Evolutionary conservation across 202 grass and related monocot genomes (phyloP).

Genomic region (Carex arenaria): DNA sequence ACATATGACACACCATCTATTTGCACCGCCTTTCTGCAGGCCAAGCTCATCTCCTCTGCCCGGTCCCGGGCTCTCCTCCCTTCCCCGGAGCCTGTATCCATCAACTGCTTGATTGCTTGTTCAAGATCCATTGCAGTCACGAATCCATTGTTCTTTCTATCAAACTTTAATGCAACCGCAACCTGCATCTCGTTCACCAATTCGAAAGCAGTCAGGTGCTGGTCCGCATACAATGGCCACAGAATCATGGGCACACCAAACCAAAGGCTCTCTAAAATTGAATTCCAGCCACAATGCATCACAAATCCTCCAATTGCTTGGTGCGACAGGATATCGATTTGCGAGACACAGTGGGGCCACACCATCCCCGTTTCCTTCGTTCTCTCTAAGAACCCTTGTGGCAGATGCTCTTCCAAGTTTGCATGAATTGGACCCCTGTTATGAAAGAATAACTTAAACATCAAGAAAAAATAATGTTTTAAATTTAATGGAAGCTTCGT

Average conservation of each 20-base stretch:
- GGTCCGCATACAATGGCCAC: conserved; percentile 69
- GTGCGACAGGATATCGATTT: conserved; percentile 43
- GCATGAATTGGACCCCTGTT: conserved; percentile 46
- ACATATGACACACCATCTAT: no score
- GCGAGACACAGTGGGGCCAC: conserved; percentile 43
- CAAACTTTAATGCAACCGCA: conserved; percentile 33
- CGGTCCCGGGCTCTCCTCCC: no score
- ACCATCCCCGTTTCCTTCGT: conserved; percentile 30
- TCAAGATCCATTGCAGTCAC: conserved; percentile 46
- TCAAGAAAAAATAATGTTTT: background rate
- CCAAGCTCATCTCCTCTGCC: background rate
- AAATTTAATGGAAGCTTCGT: background rate
- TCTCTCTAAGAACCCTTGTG: conserved; percentile 45
- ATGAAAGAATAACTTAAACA: background rate
- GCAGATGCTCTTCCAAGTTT: conserved; percentile 32
- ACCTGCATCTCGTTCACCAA: conserved; percentile 44
- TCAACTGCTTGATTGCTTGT: conserved; percentile 27
- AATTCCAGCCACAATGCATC: conserved; percentile 32
- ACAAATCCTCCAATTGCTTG: conserved; percentile 39
- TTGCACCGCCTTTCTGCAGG: conserved; percentile 11
- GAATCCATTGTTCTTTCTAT: conserved; percentile 39
- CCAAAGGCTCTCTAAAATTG: conserved; percentile 41
- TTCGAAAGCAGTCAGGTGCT: conserved; percentile 61
- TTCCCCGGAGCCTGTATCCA: background rate
- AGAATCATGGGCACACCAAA: conserved; percentile 49